Conservation (phyloP, 2,329 filamentous ascomycete species). For the Trichophyton rubrum region DNA sequence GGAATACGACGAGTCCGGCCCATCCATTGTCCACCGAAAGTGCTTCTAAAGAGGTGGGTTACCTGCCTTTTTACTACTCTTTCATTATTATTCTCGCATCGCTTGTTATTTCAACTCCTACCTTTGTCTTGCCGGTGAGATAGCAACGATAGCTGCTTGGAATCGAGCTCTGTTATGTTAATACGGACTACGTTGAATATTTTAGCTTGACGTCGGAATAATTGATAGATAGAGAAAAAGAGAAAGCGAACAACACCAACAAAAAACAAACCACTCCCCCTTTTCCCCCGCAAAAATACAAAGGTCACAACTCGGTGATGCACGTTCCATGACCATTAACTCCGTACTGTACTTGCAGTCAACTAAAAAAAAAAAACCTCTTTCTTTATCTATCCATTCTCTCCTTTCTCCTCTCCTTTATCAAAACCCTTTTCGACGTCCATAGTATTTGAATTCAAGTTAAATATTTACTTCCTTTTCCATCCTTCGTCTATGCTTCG, state of each 20-base stretch:
- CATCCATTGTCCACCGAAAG: conserved; percentile 99
- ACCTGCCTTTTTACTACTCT: neutral
- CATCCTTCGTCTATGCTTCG: too few relatives aligned
- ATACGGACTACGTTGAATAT: conserved; percentile 4
- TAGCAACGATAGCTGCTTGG: conserved; percentile 4
- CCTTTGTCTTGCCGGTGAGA: conserved; percentile 11
- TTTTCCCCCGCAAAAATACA: neutral
- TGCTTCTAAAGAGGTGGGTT: conserved; percentile 74
- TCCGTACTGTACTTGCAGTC: conserved; percentile 1
- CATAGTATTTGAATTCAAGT: conserved; percentile 5
- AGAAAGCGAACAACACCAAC: neutral
- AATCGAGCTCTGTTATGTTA: conserved; percentile 4
- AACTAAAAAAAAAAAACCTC: neutral
- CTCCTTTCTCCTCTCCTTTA: neutral
- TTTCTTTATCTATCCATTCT: neutral
- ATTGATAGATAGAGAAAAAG: conserved; percentile 7
- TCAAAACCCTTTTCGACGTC: neutral
- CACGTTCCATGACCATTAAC: neutral
- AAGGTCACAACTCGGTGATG: neutral
- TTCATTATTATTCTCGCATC: neutral
- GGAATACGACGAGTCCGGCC: conserved; percentile 99
- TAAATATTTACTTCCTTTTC: conserved; percentile 1
- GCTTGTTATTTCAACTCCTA: neutral
- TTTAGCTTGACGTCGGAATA: conserved; percentile 4
- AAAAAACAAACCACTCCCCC: neutral